Evolutionary conservation across 169 alveolate genomes (phyloP).

Genomic region (Babesia bigemina): DNA sequence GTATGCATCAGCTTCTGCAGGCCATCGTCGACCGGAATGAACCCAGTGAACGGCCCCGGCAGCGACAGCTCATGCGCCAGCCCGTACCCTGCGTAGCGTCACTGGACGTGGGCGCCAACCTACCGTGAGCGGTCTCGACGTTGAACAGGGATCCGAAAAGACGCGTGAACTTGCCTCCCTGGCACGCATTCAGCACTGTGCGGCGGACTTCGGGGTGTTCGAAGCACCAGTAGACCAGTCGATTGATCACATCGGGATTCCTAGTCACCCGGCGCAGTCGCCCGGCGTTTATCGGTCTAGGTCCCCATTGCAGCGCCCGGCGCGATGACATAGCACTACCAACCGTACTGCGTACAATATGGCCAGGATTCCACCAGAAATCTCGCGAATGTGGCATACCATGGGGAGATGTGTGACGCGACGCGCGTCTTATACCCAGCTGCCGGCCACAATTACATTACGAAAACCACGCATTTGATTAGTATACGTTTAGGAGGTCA

Average conservation of each 20-base stretch:
- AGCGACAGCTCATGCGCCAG: conserved; percentile 75
- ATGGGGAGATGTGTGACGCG: conserved; percentile 27
- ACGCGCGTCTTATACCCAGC: background rate
- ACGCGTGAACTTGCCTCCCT: conserved; percentile 32
- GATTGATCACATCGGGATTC: conserved; percentile 77
- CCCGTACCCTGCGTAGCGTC: conserved; percentile 52
- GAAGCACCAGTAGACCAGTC: conserved; percentile 78
- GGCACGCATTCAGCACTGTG: conserved; percentile 68
- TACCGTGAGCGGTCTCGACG: conserved; percentile 53
- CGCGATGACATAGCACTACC: conserved; percentile 11
- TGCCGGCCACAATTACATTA: conserved; percentile 19
- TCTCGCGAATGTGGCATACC: background rate
- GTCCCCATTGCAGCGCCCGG: conserved; percentile 39
- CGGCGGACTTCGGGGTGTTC: conserved; percentile 73
- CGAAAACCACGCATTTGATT: background rate
- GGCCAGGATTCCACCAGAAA: background rate
- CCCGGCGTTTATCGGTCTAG: conserved; percentile 38
- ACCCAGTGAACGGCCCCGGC: conserved; percentile 81
- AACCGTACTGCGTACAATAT: background rate
- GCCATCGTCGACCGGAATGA: conserved; percentile 73
- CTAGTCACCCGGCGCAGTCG: conserved; percentile 59
- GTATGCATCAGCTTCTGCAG: conserved; percentile 47
- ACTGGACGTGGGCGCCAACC: background rate
- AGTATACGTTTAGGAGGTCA: too few species aligned
- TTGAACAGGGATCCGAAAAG: conserved; percentile 34